Evolutionary conservation across 1,284 basidiomycete species (phyloP).

Genomic region (Papiliotrema flavescens): DNA sequence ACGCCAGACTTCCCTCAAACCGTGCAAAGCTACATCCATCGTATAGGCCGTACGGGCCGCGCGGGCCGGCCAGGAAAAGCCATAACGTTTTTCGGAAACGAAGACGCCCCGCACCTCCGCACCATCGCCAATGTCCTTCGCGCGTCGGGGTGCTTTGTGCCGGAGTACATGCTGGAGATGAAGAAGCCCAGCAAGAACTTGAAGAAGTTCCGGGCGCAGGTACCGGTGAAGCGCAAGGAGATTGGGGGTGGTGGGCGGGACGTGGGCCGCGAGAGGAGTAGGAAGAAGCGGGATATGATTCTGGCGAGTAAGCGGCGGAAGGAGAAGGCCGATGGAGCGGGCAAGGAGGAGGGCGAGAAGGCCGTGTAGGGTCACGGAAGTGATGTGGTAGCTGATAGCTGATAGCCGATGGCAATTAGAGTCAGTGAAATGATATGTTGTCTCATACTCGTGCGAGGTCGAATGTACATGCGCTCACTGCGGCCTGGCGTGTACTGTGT

Average conservation of each 20-base stretch:
- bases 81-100: conserved; percentile 91
- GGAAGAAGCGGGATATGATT: conserved; percentile 62
- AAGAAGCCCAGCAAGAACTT: conserved; percentile 86
- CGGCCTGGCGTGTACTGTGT: too few relatives aligned
- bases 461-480: too few relatives aligned
- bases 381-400: too few relatives aligned
- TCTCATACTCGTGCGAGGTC: too few relatives aligned
- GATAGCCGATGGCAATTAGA: too few relatives aligned
- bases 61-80: conserved; percentile 88
- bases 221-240: conserved; percentile 67
- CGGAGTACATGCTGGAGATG: conserved; percentile 84
- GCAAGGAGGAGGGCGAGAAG: not conserved
- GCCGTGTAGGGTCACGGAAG: not conserved
- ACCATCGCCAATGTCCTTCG: conserved; percentile 92
- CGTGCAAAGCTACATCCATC: conserved; percentile 90
- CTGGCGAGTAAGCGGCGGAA: conserved; percentile 46
- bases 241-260: conserved; percentile 63
- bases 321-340: conserved; percentile 7
- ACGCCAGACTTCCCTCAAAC: conserved; percentile 78
- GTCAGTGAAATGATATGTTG: too few relatives aligned
- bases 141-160: conserved; percentile 81
- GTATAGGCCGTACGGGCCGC: conserved; percentile 92
- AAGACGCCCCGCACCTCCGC: conserved; percentile 87
- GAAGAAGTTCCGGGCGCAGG: conserved; percentile 74
- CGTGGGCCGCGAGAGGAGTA: conserved; percentile 66